Conservation (phyloP, 305 asterid species). For the Petunia hybrid region DNA sequence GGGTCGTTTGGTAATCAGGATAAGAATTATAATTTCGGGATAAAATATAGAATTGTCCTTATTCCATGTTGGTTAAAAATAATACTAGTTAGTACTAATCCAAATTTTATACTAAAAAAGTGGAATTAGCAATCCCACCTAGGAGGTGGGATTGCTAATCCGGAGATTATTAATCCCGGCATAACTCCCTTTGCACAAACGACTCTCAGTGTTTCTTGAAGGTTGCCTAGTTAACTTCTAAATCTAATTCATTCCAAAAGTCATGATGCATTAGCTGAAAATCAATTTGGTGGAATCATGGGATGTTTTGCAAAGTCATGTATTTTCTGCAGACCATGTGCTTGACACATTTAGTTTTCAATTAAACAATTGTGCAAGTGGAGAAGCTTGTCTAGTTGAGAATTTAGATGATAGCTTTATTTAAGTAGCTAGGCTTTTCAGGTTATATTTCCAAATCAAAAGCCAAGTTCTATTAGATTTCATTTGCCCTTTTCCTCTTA, state of each 20-base stretch:
- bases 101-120: too few species aligned
- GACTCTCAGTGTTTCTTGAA: background rate
- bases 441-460: background rate
- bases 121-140: too few species aligned
- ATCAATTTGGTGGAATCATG: conserved; percentile 25
- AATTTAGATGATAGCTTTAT: background rate
- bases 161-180: too few species aligned
- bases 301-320: background rate
- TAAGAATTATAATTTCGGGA: too few species aligned
- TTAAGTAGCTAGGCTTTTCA: background rate
- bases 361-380: conserved; percentile 24
- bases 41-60: too few species aligned
- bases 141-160: too few species aligned
- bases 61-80: too few species aligned
- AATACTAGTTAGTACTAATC: too few species aligned
- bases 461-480: background rate
- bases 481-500: background rate
- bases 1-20: too few species aligned
- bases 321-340: conserved; percentile 17
- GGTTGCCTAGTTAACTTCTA: background rate
- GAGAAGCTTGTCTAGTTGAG: conserved; percentile 22
- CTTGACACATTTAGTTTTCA: conserved; percentile 24
- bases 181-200: too few species aligned
- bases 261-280: background rate
- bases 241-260: background rate